Base-by-base conservation (phyloP, 2,329 filamentous ascomycete genomes). In the Trichoderma sp. region DNA sequence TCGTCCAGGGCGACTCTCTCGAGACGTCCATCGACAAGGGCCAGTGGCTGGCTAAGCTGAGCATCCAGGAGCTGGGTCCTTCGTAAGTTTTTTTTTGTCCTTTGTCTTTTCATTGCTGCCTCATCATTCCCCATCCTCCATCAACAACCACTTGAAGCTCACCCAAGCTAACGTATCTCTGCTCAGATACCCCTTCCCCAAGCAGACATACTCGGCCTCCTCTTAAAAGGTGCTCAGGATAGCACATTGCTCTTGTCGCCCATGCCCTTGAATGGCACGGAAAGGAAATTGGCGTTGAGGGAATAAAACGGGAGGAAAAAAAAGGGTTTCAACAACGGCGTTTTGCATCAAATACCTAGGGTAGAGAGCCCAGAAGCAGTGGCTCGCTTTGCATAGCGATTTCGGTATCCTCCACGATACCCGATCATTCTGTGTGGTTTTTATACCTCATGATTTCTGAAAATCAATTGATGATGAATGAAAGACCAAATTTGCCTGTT, bases 11-110 rank as follows among this genome's bases (percentile, higher is more conserved):
- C 78, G 91, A 95, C 82, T 77, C 87, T 63, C 84, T 99, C 58
- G 88, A 90, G 72, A 87, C 88, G 70, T 85, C 85, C 74, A 85
- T 99, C 72, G 91, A 97, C 78, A 91, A 95, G 85, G 95, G 95
- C 69, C 93, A 97, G 81, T 99, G 95, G 95, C 86, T 99, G 70
- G 95, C 95, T 57, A 90, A 90, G 75, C 83, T 97, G 74, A 95
- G 93, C 84, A 94, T 99, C 78, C 89, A 94, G 82, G 93, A 98
- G 81, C 83, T 97, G 72, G 95, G 95, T 73, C 93, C 94, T 80
- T 95, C 93, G 90, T 98, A 90, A 85, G 91, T 90, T 69, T 39
- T 17, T 41, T 48, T 21, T 52, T 28, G 21, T 24, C 30, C 7
- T 39, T 34, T 34, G 30, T 34, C 30, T 34, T 34, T 34, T 10